A percentile compares a stretch with the other conserved stretches of the same genome.
phyloP scores from a whole-genome alignment of 2,329 filamentous ascomycete genomes.

The Cercospora canescens region DNA sequence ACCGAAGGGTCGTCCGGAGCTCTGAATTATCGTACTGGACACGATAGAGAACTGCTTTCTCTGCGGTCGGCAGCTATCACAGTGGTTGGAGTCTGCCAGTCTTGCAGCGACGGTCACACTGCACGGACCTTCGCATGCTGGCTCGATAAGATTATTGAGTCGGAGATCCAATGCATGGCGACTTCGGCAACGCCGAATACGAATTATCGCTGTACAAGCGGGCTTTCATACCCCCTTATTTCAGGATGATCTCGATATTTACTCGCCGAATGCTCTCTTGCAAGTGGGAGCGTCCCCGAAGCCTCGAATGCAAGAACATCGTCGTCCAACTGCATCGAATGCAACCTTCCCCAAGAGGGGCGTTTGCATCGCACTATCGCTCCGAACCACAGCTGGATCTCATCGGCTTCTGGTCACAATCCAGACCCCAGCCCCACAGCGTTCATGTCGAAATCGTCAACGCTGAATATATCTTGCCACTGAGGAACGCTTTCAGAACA shows the following conservation, averaged over 20 bases:
- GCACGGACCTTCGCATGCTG: neutral
- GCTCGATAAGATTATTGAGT: no score
- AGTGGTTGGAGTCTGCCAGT: neutral
- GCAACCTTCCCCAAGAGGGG: neutral
- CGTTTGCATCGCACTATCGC: slow-evolving; percentile 1
- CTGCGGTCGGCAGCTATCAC: neutral
- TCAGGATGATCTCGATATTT: neutral
- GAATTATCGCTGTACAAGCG: neutral
- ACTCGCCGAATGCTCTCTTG: neutral
- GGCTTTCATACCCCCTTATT: neutral
- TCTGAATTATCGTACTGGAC: neutral
- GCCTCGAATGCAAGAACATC: slow-evolving; percentile 1
- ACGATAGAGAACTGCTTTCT: neutral
- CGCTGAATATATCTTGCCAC: neutral
- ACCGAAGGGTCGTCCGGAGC: neutral
- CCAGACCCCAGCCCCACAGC: neutral
- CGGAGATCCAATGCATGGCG: neutral
- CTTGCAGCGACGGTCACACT: neutral
- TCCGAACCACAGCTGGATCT: neutral
- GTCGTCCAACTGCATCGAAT: neutral
- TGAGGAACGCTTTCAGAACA: neutral
- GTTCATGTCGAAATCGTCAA: neutral
- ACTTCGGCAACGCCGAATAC: neutral
- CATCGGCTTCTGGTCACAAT: neutral
- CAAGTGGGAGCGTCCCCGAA: neutral